Evolutionary conservation across 2,329 filamentous ascomycete species (phyloP), one percentile per base, ranked within the genome.

Genomic region (Cladophialophora bantiana): DNA sequence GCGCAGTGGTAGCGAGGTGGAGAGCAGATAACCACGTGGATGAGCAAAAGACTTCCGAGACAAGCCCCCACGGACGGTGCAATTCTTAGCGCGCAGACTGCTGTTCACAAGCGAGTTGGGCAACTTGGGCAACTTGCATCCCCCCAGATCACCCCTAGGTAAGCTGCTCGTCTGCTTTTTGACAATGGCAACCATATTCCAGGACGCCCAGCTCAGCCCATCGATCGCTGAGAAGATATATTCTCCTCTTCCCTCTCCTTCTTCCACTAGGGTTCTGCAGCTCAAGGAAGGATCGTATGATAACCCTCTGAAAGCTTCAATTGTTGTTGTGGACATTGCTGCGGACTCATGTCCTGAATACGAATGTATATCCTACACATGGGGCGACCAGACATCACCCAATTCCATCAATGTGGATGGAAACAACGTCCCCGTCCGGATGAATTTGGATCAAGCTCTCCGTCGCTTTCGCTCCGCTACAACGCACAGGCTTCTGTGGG

Each of bases 181-280:
- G 53, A 36, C 53, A 36, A 55, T 55, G 53, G 53, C 15, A 55
- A 35, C 53, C 34, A 55, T 55, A 55, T 55, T 55, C 10, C 53
- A 55, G 31, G 53, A 55, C 31, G 53, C 53, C 53, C 53, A 31
- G 7, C 53, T 55, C 35, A 35, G 13, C 18, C 31, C 53, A 5
- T 55, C 53, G 32, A 55, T 36, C 34, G 53, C 53, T 6, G 10
- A 36, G 35, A 55, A 36, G 53, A 35, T 55, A 20, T 55, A 55
- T 18, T 55, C 53, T 4, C 15, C 53, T 6, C 53, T 55, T 1
- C 53, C 53, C 9, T 55, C 53, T 7, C 5, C 53, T n/a, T 55
- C 53, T 12, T 55, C 31, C 12, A 55, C 53, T 20, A 34, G 53
- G 13, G n/a, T 55, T 6, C 9, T 55, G 18, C 53, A 20, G 53